Conservation (phyloP, 2,329 filamentous ascomycete genomes). For the Pseudogymnoascus sp. region DNA sequence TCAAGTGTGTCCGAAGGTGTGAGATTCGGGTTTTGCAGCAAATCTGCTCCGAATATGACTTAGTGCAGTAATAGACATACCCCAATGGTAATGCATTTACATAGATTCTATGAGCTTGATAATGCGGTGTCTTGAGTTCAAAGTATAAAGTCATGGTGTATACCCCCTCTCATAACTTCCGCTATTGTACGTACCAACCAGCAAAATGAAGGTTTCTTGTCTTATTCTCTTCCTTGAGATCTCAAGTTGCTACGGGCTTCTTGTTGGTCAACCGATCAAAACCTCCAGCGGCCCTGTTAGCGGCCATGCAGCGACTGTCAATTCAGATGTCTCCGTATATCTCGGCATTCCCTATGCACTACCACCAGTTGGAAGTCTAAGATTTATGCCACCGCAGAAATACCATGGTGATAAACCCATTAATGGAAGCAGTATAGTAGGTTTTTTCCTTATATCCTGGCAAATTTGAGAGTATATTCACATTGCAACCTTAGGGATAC, state of each 20-base stretch:
- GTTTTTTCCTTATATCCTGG: slow-evolving; percentile 18
- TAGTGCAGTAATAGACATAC: neutral
- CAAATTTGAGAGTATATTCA: slow-evolving; percentile 13
- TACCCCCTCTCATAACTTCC: neutral
- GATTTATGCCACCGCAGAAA: slow-evolving; percentile 30
- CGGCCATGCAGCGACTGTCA: slow-evolving; percentile 19
- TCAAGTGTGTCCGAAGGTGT: neutral
- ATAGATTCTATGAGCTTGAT: neutral
- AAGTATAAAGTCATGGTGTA: neutral
- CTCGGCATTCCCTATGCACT: slow-evolving; percentile 34
- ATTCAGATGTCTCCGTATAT: slow-evolving; percentile 26
- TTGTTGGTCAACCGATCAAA: slow-evolving; percentile 21
- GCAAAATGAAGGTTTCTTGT: neutral
- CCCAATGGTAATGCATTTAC: neutral
- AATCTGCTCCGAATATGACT: neutral
- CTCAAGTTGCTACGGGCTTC: neutral
- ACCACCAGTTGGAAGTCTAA: slow-evolving; percentile 31
- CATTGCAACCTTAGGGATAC: neutral
- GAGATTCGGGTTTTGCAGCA: neutral
- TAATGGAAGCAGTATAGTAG: slow-evolving; percentile 21
- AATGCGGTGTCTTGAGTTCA: neutral
- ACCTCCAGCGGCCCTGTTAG: slow-evolving; percentile 23
- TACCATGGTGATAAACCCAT: slow-evolving; percentile 15
- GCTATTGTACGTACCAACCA: neutral
- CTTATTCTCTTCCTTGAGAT: neutral